phyloP scores from a whole-genome alignment of 169 alveolate species.

The Plasmodium adleri region DNA sequence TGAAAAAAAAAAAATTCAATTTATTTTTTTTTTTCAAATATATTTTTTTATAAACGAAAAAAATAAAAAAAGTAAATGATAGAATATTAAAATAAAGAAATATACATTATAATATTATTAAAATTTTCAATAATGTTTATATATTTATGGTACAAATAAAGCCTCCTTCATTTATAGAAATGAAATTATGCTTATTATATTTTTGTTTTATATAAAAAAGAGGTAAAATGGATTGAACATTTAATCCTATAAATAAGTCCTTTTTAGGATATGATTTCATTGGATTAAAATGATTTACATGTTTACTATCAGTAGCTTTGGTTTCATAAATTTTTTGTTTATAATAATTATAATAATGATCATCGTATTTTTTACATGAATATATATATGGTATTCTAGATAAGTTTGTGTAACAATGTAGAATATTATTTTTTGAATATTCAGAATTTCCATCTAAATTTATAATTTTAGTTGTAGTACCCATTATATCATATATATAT shows the following conservation, averaged over 20 bases:
- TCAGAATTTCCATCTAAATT: constrained; percentile 52
- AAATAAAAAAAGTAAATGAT: background rate
- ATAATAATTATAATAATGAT: constrained; percentile 60
- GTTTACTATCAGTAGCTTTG: constrained; percentile 47
- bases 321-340: constrained; percentile 56
- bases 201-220: constrained; percentile 73
- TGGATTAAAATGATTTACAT: constrained; percentile 66
- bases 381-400: constrained; percentile 73
- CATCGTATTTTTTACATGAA: constrained; percentile 29
- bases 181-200: constrained; percentile 70
- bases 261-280: constrained; percentile 60
- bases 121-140: constrained; percentile 18
- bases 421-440: constrained; percentile 28
- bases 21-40: background rate
- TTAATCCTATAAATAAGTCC: constrained; percentile 73
- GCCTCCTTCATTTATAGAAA: constrained; percentile 74
- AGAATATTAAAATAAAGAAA: constrained; percentile 8
- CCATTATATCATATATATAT: constrained; percentile 67
- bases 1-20: background rate
- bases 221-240: constrained; percentile 75
- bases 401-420: constrained; percentile 56
- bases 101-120: background rate
- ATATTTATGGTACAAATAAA: constrained; percentile 74
- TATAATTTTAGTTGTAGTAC: constrained; percentile 28
- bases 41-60: constrained; percentile 14